These are phyloP conservation scores for Lizonia empirigonia DNA, from an alignment of 2,329 filamentous ascomycete species.

Conservation along the genomic window DNA sequence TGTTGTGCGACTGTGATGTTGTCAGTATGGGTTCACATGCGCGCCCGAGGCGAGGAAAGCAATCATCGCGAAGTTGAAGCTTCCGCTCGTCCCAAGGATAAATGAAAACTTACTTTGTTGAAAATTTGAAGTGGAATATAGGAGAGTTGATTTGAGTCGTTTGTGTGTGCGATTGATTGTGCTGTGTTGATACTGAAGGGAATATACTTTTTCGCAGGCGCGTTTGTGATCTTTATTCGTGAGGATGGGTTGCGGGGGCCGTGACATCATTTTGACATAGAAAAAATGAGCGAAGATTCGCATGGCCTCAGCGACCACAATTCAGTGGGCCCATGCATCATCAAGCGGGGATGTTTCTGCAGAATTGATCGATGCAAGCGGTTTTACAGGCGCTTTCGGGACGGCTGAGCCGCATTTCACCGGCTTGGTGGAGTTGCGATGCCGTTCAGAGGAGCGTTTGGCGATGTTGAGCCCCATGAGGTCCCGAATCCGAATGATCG, in stretches of 20 bases:
- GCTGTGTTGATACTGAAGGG: not conserved
- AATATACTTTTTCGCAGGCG: not conserved
- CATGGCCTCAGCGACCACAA: conserved; percentile 5
- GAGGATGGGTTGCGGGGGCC: conserved; percentile 3
- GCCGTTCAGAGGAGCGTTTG: not conserved
- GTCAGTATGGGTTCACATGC: conserved; percentile 9
- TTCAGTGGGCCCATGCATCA: conserved; percentile 17
- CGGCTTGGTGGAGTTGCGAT: conserved; percentile 4
- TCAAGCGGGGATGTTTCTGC: conserved; percentile 8
- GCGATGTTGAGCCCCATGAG: conserved; percentile 3
- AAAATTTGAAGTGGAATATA: not conserved
- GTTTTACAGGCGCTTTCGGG: conserved; percentile 7
- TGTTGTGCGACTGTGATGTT: not conserved
- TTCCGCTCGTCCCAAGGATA: not conserved
- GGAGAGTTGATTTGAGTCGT: not conserved
- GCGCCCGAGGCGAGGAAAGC: not conserved
- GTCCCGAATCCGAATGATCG: not conserved
- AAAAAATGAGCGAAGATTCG: conserved; percentile 17
- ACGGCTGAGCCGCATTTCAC: conserved; percentile 13
- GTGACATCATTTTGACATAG: conserved; percentile 22
- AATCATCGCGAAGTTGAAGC: not conserved
- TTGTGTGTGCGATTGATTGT: not conserved
- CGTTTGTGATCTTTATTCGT: conserved; percentile 3
- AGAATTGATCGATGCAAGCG: conserved; percentile 6
- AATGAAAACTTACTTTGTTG: conserved; percentile 7